These are phyloP conservation scores for Apiospora pterosperma DNA, from an alignment of 2,329 filamentous ascomycete species.

Conservation along the genomic window DNA sequence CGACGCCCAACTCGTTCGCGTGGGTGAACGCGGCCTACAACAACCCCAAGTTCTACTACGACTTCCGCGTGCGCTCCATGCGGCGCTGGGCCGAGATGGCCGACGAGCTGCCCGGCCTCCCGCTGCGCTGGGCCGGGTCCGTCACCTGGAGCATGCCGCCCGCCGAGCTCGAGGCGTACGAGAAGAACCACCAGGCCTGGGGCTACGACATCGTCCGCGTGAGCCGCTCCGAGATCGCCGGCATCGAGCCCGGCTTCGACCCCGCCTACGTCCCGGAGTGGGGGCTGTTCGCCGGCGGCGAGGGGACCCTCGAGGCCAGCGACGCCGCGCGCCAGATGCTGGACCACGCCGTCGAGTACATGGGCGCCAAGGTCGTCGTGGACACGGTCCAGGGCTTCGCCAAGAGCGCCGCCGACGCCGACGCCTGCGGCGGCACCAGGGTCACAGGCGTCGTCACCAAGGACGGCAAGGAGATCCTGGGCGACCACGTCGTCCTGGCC, in stretches of 20 bases:
- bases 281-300: conserved; percentile 15
- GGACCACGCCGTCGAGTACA: not conserved
- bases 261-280: conserved; percentile 17
- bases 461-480: conserved; percentile 12
- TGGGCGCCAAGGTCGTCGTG: not conserved
- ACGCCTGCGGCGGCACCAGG: conserved; percentile 16
- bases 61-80: conserved; percentile 26
- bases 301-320: conserved; percentile 28
- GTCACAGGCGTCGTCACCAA: conserved; percentile 7
- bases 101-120: conserved; percentile 17
- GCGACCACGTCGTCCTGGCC: conserved; percentile 25
- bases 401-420: conserved; percentile 7
- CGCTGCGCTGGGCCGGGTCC: conserved; percentile 21
- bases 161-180: conserved; percentile 19
- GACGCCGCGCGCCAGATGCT: conserved; percentile 18
- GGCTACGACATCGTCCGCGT: conserved; percentile 23
- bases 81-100: conserved; percentile 20
- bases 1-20: conserved; percentile 28
- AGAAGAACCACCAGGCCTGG: conserved; percentile 19
- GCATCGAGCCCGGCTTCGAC: conserved; percentile 19
- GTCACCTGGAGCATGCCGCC: conserved; percentile 20
- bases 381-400: conserved; percentile 8
- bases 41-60: conserved; percentile 24
- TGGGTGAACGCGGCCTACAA: conserved; percentile 28
- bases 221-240: conserved; percentile 14